Percentiles rank a stretch among this genome's conserved stretches.
Evolutionary conservation across 306 rosid genomes (phyloP).

Genomic region (Herpetospermum pedunculosum): DNA sequence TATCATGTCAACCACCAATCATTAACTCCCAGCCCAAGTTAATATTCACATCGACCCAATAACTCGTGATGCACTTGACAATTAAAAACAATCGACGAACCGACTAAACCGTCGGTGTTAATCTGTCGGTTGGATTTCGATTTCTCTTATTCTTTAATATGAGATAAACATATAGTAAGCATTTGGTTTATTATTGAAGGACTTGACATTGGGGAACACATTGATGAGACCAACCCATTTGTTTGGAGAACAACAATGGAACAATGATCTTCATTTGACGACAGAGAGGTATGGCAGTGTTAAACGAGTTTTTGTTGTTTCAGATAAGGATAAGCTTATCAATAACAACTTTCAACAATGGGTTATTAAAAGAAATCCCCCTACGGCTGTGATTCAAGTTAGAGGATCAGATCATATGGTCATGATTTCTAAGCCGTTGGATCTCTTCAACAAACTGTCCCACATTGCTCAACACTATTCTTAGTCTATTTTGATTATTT

Average conservation of each 20-base stretch:
- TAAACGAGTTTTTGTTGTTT: slow-evolving; percentile 18
- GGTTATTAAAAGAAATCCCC: slow-evolving; percentile 28
- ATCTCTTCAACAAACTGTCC: slow-evolving; percentile 18
- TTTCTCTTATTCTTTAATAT: too few species aligned
- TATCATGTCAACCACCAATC: too few species aligned
- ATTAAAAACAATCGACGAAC: too few species aligned
- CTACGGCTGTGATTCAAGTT: slow-evolving; percentile 19
- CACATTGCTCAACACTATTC: background rate
- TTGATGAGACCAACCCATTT: slow-evolving; percentile 29
- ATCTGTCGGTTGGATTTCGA: too few species aligned
- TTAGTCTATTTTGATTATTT: background rate
- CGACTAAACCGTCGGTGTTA: too few species aligned
- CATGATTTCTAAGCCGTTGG: slow-evolving; percentile 30
- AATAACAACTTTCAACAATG: slow-evolving; percentile 14
- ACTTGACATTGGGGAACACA: slow-evolving; percentile 13
- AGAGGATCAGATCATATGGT: slow-evolving; percentile 32
- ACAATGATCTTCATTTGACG: slow-evolving; percentile 15
- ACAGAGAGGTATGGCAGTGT: slow-evolving; percentile 21
- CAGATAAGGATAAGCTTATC: slow-evolving; percentile 12
- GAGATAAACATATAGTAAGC: background rate
- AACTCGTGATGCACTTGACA: too few species aligned
- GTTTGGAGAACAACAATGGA: slow-evolving; percentile 23
- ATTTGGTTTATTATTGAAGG: background rate
- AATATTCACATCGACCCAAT: too few species aligned
- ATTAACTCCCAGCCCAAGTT: too few species aligned